phyloP scores from a whole-genome alignment of 768 basidiomycete genomes.

The Tylopilus sp. region DNA sequence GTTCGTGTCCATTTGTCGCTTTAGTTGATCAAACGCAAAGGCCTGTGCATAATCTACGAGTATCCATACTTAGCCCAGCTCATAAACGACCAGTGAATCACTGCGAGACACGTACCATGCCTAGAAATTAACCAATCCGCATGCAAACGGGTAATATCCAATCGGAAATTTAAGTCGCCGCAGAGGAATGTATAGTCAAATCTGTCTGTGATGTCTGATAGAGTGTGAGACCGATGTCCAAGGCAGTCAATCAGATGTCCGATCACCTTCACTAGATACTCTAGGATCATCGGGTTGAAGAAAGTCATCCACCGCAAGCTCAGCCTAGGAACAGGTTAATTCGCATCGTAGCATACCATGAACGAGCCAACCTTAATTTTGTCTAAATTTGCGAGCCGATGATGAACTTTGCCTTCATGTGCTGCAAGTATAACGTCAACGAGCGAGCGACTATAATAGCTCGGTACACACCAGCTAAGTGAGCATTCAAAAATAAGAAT shows the following conservation, averaged over 20 bases:
- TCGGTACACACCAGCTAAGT: constrained; percentile 65
- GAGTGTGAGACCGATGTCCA: constrained; percentile 5
- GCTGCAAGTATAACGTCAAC: constrained; percentile 38
- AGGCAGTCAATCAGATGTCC: neutral
- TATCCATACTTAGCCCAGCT: constrained; percentile 6
- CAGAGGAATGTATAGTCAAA: constrained; percentile 89
- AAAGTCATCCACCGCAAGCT: constrained; percentile 78
- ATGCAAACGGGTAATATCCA: constrained; percentile 85
- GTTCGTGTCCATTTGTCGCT: constrained; percentile 66
- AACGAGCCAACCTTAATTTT: constrained; percentile 73
- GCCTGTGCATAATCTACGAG: constrained; percentile 75
- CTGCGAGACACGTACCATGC: constrained; percentile 47
- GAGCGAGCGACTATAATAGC: neutral
- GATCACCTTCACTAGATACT: constrained; percentile 63
- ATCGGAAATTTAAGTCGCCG: constrained; percentile 89
- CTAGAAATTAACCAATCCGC: constrained; percentile 91
- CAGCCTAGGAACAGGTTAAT: constrained; percentile 43
- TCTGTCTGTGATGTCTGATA: constrained; percentile 70
- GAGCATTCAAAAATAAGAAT: constrained; percentile 86
- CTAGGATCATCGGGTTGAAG: constrained; percentile 62
- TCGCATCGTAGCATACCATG: neutral
- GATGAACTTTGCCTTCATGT: constrained; percentile 69
- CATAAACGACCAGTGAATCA: neutral
- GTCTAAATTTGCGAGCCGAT: constrained; percentile 79
- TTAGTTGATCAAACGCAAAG: constrained; percentile 86